Base-by-base conservation (phyloP, 805 yeast species). In the Candida dajiaensis region DNA sequence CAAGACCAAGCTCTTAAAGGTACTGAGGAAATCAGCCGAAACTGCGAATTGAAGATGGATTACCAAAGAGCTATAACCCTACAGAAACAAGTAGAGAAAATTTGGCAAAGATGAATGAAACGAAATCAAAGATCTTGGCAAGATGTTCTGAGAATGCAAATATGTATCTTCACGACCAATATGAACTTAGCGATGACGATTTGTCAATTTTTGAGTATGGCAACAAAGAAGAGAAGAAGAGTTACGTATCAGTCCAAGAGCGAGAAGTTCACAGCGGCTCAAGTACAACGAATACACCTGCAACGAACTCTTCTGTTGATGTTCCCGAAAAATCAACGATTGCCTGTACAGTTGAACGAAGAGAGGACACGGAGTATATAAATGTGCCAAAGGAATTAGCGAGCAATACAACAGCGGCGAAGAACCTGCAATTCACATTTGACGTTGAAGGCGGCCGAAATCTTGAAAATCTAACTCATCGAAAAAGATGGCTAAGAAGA, bases 111-210 rank as follows among this genome's bases (percentile, higher is more conserved):
- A 18, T 33, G 21, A 33, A 33, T 18, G 12, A 33, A 12, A 4
- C 21, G 2, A 33, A 39, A 11, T 21, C 38, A 3, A 6, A 19
- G 3, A 9, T 48, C 18, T 12, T 50, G 22, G 13, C 28, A 6
- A 23, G 12, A 9, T 50, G 48, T 37, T 25, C 25, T 8, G 50
- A 43, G 13, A 28, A 35, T 16, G 48, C 57, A 2, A 26, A 20
- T 2, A 37, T 51, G 0, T 55, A 55, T 29, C 26, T 35, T 5
- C 49, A 48, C 31, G 46, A n/a, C 1, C 40, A 51, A 8, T 55
- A 55, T 35, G 42, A 37, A 2, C 40, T 50, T 15, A 52, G 56
- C 29, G 56, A 52, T 38, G 56, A 54, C 38, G 58, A 54, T 29
- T 20, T 38, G 8, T 49, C 49, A 10, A 43, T 51, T 19, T 25